These are phyloP conservation scores for Psilocybe cubensis DNA, from an alignment of 768 basidiomycete species.

Conservation along the genomic window DNA sequence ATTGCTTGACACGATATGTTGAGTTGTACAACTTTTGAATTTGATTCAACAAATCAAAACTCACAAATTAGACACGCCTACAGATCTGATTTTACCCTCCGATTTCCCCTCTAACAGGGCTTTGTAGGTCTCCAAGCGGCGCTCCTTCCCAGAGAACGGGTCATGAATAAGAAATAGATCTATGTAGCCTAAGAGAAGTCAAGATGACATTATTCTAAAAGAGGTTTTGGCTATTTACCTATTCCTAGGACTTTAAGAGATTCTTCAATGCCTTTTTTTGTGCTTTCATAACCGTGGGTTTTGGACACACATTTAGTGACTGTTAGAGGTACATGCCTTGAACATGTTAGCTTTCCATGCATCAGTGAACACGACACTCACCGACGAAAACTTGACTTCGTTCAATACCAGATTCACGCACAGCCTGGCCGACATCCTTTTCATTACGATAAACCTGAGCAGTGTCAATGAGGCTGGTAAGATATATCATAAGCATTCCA, in stretches of 20 bases:
- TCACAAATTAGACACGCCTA: slow-evolving; percentile 89
- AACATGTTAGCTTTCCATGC: slow-evolving; percentile 8
- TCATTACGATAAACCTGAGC: slow-evolving; percentile 75
- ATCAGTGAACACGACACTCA: slow-evolving; percentile 32
- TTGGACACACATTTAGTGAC: slow-evolving; percentile 68
- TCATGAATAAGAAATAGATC: slow-evolving; percentile 72
- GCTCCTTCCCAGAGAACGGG: slow-evolving; percentile 62
- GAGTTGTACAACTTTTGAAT: not conserved
- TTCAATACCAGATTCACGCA: slow-evolving; percentile 56
- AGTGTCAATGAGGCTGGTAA: slow-evolving; percentile 68
- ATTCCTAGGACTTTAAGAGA: slow-evolving; percentile 64
- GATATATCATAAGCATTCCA: not conserved
- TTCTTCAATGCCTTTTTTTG: slow-evolving; percentile 58
- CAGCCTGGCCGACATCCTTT: slow-evolving; percentile 59
- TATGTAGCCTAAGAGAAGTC: slow-evolving; percentile 33
- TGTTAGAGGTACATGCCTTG: slow-evolving; percentile 25
- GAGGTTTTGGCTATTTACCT: slow-evolving; percentile 40
- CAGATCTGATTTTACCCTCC: slow-evolving; percentile 66
- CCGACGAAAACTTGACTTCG: slow-evolving; percentile 75
- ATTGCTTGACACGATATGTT: slow-evolving; percentile 7
- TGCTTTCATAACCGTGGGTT: slow-evolving; percentile 65
- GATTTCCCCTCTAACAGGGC: slow-evolving; percentile 66
- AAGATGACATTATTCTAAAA: not conserved
- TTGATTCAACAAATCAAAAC: slow-evolving; percentile 32
- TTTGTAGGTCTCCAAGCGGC: slow-evolving; percentile 71